Evolutionary conservation across 257 asterid species (phyloP).

Genomic region (Scutellaria baicalensis): DNA sequence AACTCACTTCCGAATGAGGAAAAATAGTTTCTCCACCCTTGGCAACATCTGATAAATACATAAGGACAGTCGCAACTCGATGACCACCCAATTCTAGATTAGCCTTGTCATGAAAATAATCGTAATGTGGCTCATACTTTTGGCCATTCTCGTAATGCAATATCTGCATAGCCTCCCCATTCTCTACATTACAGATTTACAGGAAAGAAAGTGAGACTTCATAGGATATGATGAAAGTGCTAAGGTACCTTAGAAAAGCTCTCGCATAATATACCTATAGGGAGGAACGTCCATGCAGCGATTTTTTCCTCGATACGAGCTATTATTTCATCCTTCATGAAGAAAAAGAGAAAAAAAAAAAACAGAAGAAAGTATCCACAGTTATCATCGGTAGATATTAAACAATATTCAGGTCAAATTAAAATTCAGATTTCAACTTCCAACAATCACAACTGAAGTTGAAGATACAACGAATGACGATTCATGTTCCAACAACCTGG

Average conservation of each 20-base stretch:
- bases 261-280: conserved; percentile 58
- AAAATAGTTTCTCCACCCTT: conserved; percentile 90
- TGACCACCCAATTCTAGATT: conserved; percentile 83
- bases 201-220: not conserved
- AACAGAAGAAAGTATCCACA: not conserved
- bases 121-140: conserved; percentile 86
- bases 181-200: conserved; percentile 33
- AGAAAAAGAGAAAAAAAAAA: not conserved
- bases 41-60: conserved; percentile 67
- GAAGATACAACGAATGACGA: not conserved
- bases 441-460: not conserved
- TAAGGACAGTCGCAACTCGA: conserved; percentile 85
- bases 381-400: not conserved
- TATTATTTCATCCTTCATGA: conserved; percentile 60
- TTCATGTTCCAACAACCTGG: not conserved
- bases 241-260: not conserved
- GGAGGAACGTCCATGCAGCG: conserved; percentile 95
- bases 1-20: conserved; percentile 56
- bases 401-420: not conserved
- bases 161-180: conserved; percentile 83
- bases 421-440: not conserved
- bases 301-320: conserved; percentile 56
- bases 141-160: conserved; percentile 81
- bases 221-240: not conserved
- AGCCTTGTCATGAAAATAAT: conserved; percentile 63